These are phyloP conservation scores for Cystobasidiopsis lactophilus DNA, from an alignment of 768 basidiomycete genomes.

Conservation along the genomic window DNA sequence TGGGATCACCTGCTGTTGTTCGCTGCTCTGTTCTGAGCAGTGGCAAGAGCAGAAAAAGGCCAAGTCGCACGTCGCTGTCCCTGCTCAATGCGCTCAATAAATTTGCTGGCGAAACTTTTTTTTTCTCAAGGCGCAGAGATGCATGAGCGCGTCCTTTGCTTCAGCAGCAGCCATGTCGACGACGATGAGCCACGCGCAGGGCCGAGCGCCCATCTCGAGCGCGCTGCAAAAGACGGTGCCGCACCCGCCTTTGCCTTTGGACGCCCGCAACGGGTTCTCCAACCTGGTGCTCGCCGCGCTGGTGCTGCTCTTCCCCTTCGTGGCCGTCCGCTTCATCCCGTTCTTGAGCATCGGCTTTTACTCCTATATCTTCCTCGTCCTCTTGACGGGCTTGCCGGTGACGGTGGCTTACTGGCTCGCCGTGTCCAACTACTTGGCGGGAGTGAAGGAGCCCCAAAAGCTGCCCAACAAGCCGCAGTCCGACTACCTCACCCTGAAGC, in stretches of 20 bases:
- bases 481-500: slow-evolving; percentile 76
- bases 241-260: slow-evolving; percentile 22
- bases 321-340: slow-evolving; percentile 62
- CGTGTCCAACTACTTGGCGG: slow-evolving; percentile 55
- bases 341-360: slow-evolving; percentile 54
- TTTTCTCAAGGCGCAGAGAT: too few species aligned
- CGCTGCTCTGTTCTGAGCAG: background rate
- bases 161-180: too few species aligned
- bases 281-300: slow-evolving; percentile 56
- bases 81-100: background rate
- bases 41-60: background rate
- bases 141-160: too few species aligned
- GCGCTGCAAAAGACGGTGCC: slow-evolving; percentile 3
- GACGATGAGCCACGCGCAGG: too few species aligned
- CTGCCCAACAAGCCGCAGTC: slow-evolving; percentile 70
- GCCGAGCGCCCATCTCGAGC: too few species aligned
- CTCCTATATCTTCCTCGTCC: slow-evolving; percentile 63
- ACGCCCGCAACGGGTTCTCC: slow-evolving; percentile 66
- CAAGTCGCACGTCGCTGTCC: background rate
- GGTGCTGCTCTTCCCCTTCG: slow-evolving; percentile 56
- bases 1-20: background rate
- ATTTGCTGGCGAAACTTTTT: too few species aligned
- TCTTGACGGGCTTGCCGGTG: slow-evolving; percentile 53
- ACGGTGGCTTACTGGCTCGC: slow-evolving; percentile 74
- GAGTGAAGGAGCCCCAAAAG: slow-evolving; percentile 42